A percentile compares a stretch with the other conserved stretches of the same genome.
Conservation (phyloP, 768 basidiomycete genomes). For the Mrakia gelida region DNA sequence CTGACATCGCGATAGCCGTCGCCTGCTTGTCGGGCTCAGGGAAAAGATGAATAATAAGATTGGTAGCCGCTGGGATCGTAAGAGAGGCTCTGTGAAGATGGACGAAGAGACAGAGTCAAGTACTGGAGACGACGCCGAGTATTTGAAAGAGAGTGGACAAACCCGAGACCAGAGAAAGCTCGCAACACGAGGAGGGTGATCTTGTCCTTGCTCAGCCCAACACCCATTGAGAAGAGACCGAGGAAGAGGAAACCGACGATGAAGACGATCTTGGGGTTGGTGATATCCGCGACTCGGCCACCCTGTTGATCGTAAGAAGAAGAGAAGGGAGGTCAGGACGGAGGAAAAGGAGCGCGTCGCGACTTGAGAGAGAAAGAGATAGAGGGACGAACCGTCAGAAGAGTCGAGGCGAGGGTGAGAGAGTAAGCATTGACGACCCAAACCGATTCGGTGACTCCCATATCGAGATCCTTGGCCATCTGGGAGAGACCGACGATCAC, state of each 20-base stretch:
- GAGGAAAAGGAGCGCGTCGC: not conserved
- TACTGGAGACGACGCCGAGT: too few relatives aligned
- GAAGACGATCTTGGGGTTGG: conserved; percentile 22
- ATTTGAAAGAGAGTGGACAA: conserved; percentile 27
- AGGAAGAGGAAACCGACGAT: conserved; percentile 12
- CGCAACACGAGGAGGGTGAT: conserved; percentile 43
- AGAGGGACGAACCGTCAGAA: not conserved
- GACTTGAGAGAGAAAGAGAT: not conserved
- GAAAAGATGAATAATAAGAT: conserved; percentile 54
- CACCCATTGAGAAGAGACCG: not conserved
- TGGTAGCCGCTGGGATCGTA: conserved; percentile 34
- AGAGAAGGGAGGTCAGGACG: conserved; percentile 1
- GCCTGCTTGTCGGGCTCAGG: conserved; percentile 44
- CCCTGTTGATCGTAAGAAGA: conserved; percentile 26
- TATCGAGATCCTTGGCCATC: not conserved
- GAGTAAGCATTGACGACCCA: conserved; percentile 17
- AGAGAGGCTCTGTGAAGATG: not conserved
- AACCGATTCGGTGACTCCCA: not conserved
- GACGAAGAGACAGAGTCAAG: too few relatives aligned
- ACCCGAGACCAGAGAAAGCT: conserved; percentile 39
- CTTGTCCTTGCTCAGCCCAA: conserved; percentile 36
- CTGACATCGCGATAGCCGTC: not conserved
- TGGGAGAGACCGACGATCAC: conserved; percentile 2
- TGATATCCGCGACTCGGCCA: conserved; percentile 39
- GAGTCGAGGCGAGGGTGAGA: conserved; percentile 1